A percentile compares a stretch with the other conserved stretches of the same genome.
phyloP scores from a whole-genome alignment of 2,329 filamentous ascomycete genomes.

The Aspergillus ruber region DNA sequence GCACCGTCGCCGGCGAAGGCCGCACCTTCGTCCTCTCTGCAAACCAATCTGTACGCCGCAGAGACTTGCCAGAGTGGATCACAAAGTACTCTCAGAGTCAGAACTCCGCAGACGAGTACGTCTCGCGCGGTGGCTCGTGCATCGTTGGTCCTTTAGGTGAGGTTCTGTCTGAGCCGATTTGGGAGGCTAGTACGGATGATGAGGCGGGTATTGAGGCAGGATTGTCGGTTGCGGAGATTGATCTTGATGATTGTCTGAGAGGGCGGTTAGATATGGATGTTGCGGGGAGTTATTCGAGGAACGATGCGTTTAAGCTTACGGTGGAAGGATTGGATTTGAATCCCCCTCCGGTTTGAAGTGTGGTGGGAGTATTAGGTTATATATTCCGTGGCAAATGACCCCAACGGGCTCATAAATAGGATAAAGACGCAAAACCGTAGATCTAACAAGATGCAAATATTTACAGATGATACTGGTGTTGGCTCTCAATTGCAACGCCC shows the following conservation, averaged over 20 bases:
- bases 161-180: slow-evolving; percentile 73
- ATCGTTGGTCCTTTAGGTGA: slow-evolving; percentile 75
- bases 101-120: slow-evolving; percentile 33
- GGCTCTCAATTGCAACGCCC: slow-evolving; percentile 21
- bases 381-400: not conserved
- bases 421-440: not conserved
- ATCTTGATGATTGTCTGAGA: slow-evolving; percentile 80
- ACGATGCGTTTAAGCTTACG: slow-evolving; percentile 55
- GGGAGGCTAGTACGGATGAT: slow-evolving; percentile 53
- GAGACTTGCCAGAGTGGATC: slow-evolving; percentile 55
- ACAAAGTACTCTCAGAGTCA: slow-evolving; percentile 12
- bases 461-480: slow-evolving; percentile 30
- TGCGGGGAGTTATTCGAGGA: slow-evolving; percentile 77
- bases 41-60: slow-evolving; percentile 69
- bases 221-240: slow-evolving; percentile 65
- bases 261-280: slow-evolving; percentile 78
- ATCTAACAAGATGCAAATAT: not conserved
- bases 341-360: slow-evolving; percentile 46
- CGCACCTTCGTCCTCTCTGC: slow-evolving; percentile 78
- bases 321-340: slow-evolving; percentile 56
- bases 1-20: slow-evolving; percentile 73
- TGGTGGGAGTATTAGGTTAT: not conserved
- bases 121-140: slow-evolving; percentile 71
- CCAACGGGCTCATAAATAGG: not conserved
- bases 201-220: slow-evolving; percentile 33